These are phyloP conservation scores for Lentinula novae-zelandiae DNA, from an alignment of 1,284 basidiomycete species.

Conservation along the genomic window DNA sequence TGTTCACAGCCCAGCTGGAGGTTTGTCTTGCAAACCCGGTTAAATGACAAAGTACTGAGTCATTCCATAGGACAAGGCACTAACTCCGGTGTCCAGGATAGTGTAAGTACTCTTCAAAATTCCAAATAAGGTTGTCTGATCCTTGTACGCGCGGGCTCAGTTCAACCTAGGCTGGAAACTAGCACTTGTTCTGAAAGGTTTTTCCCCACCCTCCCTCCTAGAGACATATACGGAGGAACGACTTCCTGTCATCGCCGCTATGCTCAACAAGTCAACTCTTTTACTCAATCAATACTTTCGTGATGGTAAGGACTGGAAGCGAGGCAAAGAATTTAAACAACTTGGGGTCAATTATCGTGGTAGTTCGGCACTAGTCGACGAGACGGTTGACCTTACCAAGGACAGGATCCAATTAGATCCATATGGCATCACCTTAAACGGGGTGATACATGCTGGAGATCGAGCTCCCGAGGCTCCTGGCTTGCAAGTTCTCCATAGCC, in stretches of 20 bases:
- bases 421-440: slow-evolving; percentile 14
- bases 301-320: slow-evolving; percentile 6
- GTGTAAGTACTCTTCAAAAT: slow-evolving; percentile 14
- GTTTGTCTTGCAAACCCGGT: slow-evolving; percentile 14
- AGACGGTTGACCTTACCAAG: neutral
- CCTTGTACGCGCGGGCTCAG: neutral
- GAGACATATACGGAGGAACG: slow-evolving; percentile 25
- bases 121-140: neutral
- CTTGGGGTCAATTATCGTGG: slow-evolving; percentile 32
- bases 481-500: neutral
- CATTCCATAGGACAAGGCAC: slow-evolving; percentile 10
- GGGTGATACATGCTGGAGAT: slow-evolving; percentile 21
- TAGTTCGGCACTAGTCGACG: slow-evolving; percentile 17
- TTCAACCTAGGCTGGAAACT: slow-evolving; percentile 29
- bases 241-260: slow-evolving; percentile 26
- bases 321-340: slow-evolving; percentile 22
- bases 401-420: slow-evolving; percentile 1
- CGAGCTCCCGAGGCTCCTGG: slow-evolving; percentile 23
- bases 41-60: neutral
- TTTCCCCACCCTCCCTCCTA: slow-evolving; percentile 20
- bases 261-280: slow-evolving; percentile 22
- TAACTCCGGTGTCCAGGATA: slow-evolving; percentile 25
- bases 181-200: slow-evolving; percentile 23
- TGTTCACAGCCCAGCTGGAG: slow-evolving; percentile 25
- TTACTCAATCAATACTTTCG: slow-evolving; percentile 9